Evolutionary conservation across 768 basidiomycete species (phyloP).

Genomic region (Tubosaeta brunneosetosa): DNA sequence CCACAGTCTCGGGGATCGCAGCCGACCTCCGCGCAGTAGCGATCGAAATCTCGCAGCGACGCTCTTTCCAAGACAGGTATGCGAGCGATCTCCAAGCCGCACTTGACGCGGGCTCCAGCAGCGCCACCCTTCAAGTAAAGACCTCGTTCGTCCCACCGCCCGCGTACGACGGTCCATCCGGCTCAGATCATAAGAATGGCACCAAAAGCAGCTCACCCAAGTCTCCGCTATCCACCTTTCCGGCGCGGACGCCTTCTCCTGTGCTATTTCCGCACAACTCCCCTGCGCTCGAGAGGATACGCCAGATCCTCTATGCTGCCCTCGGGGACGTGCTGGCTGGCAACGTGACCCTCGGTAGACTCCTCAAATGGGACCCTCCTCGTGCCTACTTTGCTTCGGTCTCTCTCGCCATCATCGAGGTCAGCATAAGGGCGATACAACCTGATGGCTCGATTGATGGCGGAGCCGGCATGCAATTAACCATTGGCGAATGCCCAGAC

Average conservation of each 20-base stretch:
- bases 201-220: conserved; percentile 4
- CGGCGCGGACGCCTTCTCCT: conserved; percentile 43
- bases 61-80: conserved; percentile 81
- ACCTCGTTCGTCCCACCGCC: conserved; percentile 73
- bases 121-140: conserved; percentile 35
- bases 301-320: conserved; percentile 82
- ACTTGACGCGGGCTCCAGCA: conserved; percentile 53
- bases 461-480: conserved; percentile 52
- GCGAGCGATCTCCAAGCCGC: conserved; percentile 73
- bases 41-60: conserved; percentile 80
- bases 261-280: conserved; percentile 36
- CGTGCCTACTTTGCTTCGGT: conserved; percentile 80
- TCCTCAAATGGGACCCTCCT: conserved; percentile 59
- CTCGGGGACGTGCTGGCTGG: conserved; percentile 65
- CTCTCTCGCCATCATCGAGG: conserved; percentile 65
- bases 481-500: conserved; percentile 56
- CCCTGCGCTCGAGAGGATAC: conserved; percentile 69
- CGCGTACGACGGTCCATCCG: conserved; percentile 42
- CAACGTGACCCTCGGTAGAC: conserved; percentile 46
- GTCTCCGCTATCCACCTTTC: conserved; percentile 30
- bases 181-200: conserved; percentile 14
- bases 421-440: conserved; percentile 49
- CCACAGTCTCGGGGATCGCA: conserved; percentile 54
- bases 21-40: conserved; percentile 82
- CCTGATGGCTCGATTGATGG: conserved; percentile 43